phyloP scores from a whole-genome alignment of 2,329 filamentous ascomycete genomes.

The Talaromyces amestolkiae region DNA sequence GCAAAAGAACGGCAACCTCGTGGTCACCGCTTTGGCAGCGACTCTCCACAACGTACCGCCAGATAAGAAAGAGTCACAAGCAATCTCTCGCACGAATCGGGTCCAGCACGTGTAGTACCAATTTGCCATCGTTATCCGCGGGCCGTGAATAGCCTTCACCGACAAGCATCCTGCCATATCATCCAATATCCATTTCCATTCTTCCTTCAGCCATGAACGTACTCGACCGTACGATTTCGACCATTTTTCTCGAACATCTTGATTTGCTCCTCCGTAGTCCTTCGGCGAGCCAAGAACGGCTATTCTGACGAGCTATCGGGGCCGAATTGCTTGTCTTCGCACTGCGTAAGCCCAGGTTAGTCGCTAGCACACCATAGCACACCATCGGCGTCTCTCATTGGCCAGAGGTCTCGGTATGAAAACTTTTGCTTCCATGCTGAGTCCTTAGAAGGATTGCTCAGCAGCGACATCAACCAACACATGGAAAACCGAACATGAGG shows the following conservation, averaged over 20 bases:
- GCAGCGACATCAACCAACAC: conserved; percentile 4
- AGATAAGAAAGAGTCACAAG: conserved; percentile 2
- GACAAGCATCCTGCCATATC: neutral
- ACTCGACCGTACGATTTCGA: neutral
- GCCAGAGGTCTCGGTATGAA: neutral
- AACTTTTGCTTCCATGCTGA: neutral
- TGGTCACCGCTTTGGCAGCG: neutral
- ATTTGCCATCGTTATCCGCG: neutral
- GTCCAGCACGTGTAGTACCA: conserved; percentile 7
- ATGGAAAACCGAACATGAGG: neutral
- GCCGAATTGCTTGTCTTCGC: neutral
- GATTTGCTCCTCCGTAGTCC: neutral
- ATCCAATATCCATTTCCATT: neutral
- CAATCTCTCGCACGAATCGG: neutral
- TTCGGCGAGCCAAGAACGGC: neutral
- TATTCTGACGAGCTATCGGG: conserved; percentile 1
- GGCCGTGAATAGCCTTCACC: neutral
- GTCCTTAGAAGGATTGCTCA: neutral
- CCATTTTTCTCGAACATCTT: neutral
- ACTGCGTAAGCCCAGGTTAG: neutral
- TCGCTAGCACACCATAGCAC: conserved; percentile 7
- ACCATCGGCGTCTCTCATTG: conserved; percentile 6
- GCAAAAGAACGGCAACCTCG: neutral
- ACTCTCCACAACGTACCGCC: neutral
- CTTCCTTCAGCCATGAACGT: neutral